Base-by-base conservation (phyloP, 148 eudicot genomes). In the Rhododendron williamsianum region DNA sequence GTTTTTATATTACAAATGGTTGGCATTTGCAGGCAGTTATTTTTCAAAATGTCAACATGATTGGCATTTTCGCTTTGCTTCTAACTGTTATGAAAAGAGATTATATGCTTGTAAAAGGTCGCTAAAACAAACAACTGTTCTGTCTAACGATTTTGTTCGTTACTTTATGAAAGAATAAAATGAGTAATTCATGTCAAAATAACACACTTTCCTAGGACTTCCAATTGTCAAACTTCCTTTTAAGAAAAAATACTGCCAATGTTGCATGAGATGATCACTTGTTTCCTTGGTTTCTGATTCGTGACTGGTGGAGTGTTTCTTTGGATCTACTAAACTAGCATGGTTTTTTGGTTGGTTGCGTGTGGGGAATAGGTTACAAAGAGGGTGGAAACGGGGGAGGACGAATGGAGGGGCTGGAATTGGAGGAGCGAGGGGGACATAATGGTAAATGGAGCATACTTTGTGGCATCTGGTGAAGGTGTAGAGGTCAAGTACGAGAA, bases 381-480 rank as follows among this genome's bases (percentile, higher is more conserved):
- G 87, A 89, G 99, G 35, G 96, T 97, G 79, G 91, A 86, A 0
- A 89, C 97, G 1, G 88, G 71, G 12, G 91, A 91, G 71, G 89
- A 87, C 13, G 76, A 91, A 25, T 97, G 99, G 99, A 94, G 90
- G 84, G 95, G 86, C 7, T 95, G 99, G 99, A 97, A 97, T 78
- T 97, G 99, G 99, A 94, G 99, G 89, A 95, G 98, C 41, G 98
- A 97, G 43, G 99, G 99, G 63, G 99, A 97, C 69, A 71, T 92
- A 38, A 78, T 97, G 94, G 96, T 92, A 23, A 97, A 97, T 84
- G 99, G 99, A 21, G 99, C 99, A 0, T 97, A 86, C 81, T 97
- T 97, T 63, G 93, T 94, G 21, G 96, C 98, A 5, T 97, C 99
- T 0, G 99, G 99, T 1, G 93, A 90, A 41, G 98, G 92, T 30